Conservation (phyloP, 371 early-diverging fungal species). For the Mortierella sp. region DNA sequence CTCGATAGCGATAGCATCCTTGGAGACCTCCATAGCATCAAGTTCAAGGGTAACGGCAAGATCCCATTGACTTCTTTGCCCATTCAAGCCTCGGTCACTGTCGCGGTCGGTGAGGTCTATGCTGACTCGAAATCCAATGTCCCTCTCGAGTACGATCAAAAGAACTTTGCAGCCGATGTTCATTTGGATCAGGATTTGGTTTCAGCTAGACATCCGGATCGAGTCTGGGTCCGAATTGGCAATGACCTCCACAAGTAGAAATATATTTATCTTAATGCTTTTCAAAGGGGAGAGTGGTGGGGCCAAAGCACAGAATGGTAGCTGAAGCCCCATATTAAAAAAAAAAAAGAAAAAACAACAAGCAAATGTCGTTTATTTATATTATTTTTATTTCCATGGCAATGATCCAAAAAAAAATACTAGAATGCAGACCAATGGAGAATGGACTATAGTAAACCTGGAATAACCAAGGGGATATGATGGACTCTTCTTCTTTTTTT, state of each 20-base stretch:
- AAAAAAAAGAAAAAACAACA: too few relatives aligned
- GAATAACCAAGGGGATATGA: neutral
- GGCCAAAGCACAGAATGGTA: too few relatives aligned
- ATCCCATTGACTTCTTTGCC: constrained; percentile 5
- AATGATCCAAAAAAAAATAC: neutral
- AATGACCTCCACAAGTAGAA: neutral
- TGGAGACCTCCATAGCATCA: neutral
- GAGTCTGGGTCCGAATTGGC: constrained; percentile 6
- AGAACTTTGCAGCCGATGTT: constrained; percentile 4
- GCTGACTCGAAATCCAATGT: neutral
- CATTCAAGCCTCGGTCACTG: neutral
- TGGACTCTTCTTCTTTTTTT: neutral
- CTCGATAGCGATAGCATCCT: neutral
- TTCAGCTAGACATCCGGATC: constrained; percentile 11
- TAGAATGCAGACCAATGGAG: neutral
- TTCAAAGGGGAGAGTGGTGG: neutral
- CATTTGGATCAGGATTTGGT: constrained; percentile 2
- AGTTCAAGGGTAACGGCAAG: constrained; percentile 7
- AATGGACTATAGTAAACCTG: neutral
- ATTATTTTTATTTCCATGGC: neutral
- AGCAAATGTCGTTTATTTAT: neutral
- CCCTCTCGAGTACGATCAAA: constrained; percentile 9
- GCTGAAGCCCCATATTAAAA: too few relatives aligned
- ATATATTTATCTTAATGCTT: neutral
- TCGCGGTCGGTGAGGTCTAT: constrained; percentile 9